Percentiles rank a stretch among this genome's conserved stretches.
These are phyloP conservation scores for Termitomyces sp. DNA, from an alignment of 768 basidiomycete species.

Conservation along the genomic window DNA sequence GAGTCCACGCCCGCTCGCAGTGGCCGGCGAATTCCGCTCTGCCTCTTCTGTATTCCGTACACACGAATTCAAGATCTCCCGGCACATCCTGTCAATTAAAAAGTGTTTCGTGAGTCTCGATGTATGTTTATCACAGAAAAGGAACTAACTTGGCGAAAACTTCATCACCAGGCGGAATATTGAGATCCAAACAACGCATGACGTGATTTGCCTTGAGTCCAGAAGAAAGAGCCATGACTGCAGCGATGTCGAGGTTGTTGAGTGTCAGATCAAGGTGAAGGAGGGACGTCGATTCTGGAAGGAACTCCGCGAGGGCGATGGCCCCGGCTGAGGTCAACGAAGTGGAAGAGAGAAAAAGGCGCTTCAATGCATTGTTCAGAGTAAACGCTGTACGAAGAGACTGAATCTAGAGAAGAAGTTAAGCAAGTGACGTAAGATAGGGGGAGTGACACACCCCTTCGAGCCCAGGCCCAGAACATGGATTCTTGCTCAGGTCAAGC, in stretches of 20 bases:
- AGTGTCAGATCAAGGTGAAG: slow-evolving; percentile 88
- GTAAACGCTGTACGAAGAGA: slow-evolving; percentile 91
- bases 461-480: slow-evolving; percentile 81
- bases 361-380: slow-evolving; percentile 84
- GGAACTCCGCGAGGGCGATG: slow-evolving; percentile 93
- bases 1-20: slow-evolving; percentile 41
- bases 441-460: slow-evolving; percentile 68
- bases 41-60: slow-evolving; percentile 92
- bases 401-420: slow-evolving; percentile 49
- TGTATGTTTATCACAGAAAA: not conserved
- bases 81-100: slow-evolving; percentile 51
- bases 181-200: slow-evolving; percentile 90
- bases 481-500: slow-evolving; percentile 88
- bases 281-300: slow-evolving; percentile 82
- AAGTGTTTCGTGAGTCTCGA: not conserved
- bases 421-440: not conserved
- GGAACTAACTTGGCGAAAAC: slow-evolving; percentile 59
- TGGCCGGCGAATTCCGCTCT: slow-evolving; percentile 33
- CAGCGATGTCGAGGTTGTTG: slow-evolving; percentile 82
- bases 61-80: slow-evolving; percentile 87
- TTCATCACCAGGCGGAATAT: slow-evolving; percentile 83
- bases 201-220: slow-evolving; percentile 80
- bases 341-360: slow-evolving; percentile 87
- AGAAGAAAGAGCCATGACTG: slow-evolving; percentile 86
- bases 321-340: slow-evolving; percentile 77